Evolutionary conservation across 768 basidiomycete species (phyloP).

Genomic region (Termitomyces sp.): DNA sequence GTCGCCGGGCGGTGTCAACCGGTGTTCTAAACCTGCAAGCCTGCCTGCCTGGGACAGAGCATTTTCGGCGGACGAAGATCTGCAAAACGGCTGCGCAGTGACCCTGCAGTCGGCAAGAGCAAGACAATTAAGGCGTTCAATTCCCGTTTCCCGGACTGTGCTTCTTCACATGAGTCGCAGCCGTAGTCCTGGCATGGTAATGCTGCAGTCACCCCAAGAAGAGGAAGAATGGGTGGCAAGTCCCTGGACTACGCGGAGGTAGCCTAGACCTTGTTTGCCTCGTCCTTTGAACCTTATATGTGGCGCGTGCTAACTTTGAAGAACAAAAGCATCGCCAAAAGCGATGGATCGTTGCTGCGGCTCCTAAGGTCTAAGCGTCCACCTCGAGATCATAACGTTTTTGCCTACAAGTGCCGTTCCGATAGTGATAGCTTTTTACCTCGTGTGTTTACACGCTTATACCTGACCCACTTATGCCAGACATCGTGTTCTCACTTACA

Average conservation of each 20-base stretch:
- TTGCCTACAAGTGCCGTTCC: neutral
- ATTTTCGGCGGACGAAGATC: constrained; percentile 9
- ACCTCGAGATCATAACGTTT: constrained; percentile 6
- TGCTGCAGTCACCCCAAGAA: constrained; percentile 3
- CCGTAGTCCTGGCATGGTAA: neutral
- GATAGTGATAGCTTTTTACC: constrained; percentile 1
- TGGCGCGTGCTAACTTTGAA: constrained; percentile 12
- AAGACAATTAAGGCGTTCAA: neutral
- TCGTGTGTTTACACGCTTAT: constrained; percentile 4
- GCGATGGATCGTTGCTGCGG: neutral
- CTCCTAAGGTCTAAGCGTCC: neutral
- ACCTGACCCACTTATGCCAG: constrained; percentile 7
- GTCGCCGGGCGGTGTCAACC: constrained; percentile 10
- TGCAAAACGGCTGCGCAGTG: neutral
- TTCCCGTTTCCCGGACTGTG: neutral
- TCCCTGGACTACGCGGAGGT: constrained; percentile 13
- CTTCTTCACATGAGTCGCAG: neutral
- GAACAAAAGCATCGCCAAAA: constrained; percentile 3
- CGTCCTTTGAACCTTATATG: constrained; percentile 4
- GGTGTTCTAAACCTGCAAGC: constrained; percentile 7
- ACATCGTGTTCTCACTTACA: neutral
- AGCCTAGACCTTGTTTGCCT: neutral
- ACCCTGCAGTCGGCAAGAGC: neutral
- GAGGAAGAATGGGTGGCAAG: neutral
- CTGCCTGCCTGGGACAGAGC: neutral